Evolutionary conservation across 1,284 basidiomycete genomes (phyloP), one percentile per base, ranked within the genome.

Genomic region (Lignosus rhinocerotis): DNA sequence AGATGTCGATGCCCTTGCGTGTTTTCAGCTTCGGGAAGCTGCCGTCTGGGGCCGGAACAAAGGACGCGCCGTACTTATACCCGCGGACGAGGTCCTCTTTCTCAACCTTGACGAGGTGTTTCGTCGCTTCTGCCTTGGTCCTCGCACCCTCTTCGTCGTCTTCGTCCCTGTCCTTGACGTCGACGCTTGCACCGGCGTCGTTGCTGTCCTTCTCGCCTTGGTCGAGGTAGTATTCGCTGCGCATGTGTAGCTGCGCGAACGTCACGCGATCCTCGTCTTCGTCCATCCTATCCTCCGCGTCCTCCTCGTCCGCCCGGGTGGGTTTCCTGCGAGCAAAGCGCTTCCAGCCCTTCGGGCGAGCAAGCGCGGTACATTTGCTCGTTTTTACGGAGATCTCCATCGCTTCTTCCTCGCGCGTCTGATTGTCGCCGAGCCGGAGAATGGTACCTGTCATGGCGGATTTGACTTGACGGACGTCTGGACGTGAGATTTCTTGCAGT

Each of bases 31-130:
- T 81, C 42, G 83, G 82, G 65, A 94, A 96, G 51, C 88, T 82
- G 6, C 84, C 91, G 44, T 93, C 91, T 2, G 92, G 88, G 72
- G 90, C 87, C 2, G 94, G 93, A 1, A 88, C 88, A 72, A 94
- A 94, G 2, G 90, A 92, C 3, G 91, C 87, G 6, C 96, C 96
- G 66, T 98, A 97, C 72, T 94, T 92, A 81, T 92, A 98, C 0
- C 94, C 96, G 61, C 84, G 82, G 19, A 90, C 78, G 14, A 94
- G 84, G 16, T 88, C 78, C 57, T 94, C 90, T 67, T 87, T 86
- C 62, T 90, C 87, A 5, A 92, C 81, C 63, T 79, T 82, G 67
- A 81, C 79, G 30, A 74, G 55, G 19, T 67, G 46, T 46, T 33
- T 70, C 30, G 39, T 67, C 25, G 72, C 69, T 34, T 69, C 66